Conservation (phyloP, 2,329 filamentous ascomycete species). For the Exophiala sideris region DNA sequence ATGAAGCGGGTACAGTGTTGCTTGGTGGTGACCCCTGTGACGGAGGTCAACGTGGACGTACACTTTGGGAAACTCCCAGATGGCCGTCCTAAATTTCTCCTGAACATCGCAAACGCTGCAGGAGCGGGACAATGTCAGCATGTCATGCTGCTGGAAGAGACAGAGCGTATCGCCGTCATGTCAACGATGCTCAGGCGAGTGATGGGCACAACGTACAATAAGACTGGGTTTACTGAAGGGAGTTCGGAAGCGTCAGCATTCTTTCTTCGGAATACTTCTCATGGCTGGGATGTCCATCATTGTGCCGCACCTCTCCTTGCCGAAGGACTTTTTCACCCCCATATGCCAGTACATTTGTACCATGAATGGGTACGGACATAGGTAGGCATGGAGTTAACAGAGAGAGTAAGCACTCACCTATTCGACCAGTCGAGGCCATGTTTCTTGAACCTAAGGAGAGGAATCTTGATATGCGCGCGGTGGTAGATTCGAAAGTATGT, state of each 20-base stretch:
- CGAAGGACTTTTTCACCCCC: too few species aligned
- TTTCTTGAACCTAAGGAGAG: too few species aligned
- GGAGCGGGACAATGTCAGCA: neutral
- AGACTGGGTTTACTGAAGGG: conserved; percentile 42
- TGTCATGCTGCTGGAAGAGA: neutral
- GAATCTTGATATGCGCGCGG: too few species aligned
- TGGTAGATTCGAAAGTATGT: too few species aligned
- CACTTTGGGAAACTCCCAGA: conserved; percentile 82
- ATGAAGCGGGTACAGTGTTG: neutral
- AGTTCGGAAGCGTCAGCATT: neutral
- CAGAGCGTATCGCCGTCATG: neutral
- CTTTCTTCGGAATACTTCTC: neutral
- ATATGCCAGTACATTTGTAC: too few species aligned
- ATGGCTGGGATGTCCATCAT: neutral
- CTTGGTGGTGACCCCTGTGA: neutral
- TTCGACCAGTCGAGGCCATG: too few species aligned
- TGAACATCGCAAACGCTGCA: conserved; percentile 87
- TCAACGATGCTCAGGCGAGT: neutral
- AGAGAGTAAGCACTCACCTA: too few species aligned
- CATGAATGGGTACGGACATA: too few species aligned
- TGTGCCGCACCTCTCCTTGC: too few species aligned
- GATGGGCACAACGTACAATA: conserved; percentile 39
- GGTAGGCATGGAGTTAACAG: too few species aligned
- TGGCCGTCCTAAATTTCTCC: conserved; percentile 82
- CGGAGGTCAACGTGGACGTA: conserved; percentile 38